Conservation (phyloP, 1,284 basidiomycete genomes). For the Cryptococcus sp. region DNA sequence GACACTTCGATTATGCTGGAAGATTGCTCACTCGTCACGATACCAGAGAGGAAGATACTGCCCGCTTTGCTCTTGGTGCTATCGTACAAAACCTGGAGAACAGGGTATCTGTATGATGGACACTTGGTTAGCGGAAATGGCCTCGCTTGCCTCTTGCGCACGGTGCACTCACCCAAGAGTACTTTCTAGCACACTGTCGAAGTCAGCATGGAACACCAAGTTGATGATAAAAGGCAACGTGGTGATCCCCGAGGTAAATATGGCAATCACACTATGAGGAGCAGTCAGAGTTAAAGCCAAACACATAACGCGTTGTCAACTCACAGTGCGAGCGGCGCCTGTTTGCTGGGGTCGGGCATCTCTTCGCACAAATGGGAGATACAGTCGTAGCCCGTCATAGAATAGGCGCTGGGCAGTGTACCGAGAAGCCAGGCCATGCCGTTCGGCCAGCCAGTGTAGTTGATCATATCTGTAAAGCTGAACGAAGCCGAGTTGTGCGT, state of each 20-base stretch:
- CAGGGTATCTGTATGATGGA: no score
- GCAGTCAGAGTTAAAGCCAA: no score
- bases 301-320: no score
- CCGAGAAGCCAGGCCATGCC: slow-evolving; percentile 42
- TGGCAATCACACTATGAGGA: background rate
- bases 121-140: no score
- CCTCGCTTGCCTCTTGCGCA: no score
- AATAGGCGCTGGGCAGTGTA: slow-evolving; percentile 22
- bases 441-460: slow-evolving; percentile 53
- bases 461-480: slow-evolving; percentile 51
- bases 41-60: no score
- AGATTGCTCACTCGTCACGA: no score
- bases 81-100: no score
- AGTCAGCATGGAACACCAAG: slow-evolving; percentile 66
- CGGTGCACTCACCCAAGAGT: slow-evolving; percentile 61
- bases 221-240: slow-evolving; percentile 65
- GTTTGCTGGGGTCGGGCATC: slow-evolving; percentile 31
- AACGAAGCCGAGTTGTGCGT: slow-evolving; percentile 23
- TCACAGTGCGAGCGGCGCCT: slow-evolving; percentile 18
- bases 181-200: slow-evolving; percentile 59
- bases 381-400: slow-evolving; percentile 63
- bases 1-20: no score
- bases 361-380: slow-evolving; percentile 45
- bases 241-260: slow-evolving; percentile 53
- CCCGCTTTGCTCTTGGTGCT: no score